Evolutionary conservation across 73 alveolate genomes (phyloP).

Genomic region (Stentor roeselii): DNA sequence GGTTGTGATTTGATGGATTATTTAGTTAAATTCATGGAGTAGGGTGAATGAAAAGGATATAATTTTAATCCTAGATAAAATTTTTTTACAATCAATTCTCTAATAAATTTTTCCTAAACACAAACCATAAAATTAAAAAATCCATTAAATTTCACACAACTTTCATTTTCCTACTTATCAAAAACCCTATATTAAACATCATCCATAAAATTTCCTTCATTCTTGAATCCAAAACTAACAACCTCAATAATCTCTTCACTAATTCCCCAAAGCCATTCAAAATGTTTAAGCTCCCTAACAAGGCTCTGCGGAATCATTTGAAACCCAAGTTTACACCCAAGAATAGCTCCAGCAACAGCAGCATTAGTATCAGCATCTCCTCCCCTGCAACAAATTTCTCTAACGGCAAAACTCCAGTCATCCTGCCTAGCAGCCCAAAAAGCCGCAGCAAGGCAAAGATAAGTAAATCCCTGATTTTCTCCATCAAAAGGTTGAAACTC

Average conservation of each 20-base stretch:
- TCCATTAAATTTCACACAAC: no score
- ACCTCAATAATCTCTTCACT: not conserved
- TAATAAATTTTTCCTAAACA: no score
- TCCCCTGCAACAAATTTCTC: slow-evolving; percentile 35
- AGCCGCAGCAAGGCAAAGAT: not conserved
- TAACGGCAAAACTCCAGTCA: slow-evolving; percentile 40
- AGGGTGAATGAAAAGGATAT: no score
- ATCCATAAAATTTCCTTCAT: no score
- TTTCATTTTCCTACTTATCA: no score
- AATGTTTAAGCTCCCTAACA: slow-evolving; percentile 6
- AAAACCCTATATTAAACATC: no score
- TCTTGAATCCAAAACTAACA: not conserved
- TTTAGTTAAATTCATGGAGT: not conserved
- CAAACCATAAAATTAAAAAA: no score
- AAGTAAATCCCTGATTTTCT: slow-evolving; percentile 12
- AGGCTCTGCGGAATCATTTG: slow-evolving; percentile 21
- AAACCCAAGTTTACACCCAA: slow-evolving; percentile 45
- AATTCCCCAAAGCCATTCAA: not conserved
- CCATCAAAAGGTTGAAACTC: not conserved
- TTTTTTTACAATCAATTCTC: no score
- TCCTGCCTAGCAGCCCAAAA: not conserved
- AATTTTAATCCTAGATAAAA: no score
- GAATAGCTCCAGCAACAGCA: slow-evolving; percentile 60
- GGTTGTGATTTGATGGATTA: not conserved
- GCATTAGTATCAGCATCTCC: slow-evolving; percentile 76